Evolutionary conservation across 2,329 filamentous ascomycete species (phyloP).

Genomic region (Fusarium sp.): DNA sequence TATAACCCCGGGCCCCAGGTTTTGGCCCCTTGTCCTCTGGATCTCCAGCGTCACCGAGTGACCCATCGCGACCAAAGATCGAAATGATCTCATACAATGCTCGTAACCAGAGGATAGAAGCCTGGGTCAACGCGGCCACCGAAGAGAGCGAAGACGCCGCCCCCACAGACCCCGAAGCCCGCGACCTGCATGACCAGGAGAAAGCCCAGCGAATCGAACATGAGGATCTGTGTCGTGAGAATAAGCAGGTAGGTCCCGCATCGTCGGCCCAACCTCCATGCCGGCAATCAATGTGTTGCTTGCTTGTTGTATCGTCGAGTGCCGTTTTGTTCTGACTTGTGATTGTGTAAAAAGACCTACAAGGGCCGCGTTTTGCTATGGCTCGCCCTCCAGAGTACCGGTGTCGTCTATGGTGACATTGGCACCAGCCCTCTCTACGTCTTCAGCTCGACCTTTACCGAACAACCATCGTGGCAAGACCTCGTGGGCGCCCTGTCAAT

Average conservation of each 20-base stretch:
- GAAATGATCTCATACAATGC: slow-evolving; percentile 43
- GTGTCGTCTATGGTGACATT: slow-evolving; percentile 78
- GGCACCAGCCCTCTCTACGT: slow-evolving; percentile 77
- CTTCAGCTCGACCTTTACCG: slow-evolving; percentile 74
- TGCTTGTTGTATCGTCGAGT: not conserved
- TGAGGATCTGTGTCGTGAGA: slow-evolving; percentile 43
- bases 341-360: slow-evolving; percentile 38
- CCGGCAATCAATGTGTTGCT: slow-evolving; percentile 1
- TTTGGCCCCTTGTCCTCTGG: slow-evolving; percentile 20
- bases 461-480: slow-evolving; percentile 66
- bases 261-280: not conserved
- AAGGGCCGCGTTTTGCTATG: slow-evolving; percentile 48
- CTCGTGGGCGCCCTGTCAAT: slow-evolving; percentile 75
- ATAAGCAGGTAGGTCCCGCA: slow-evolving; percentile 42
- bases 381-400: slow-evolving; percentile 73
- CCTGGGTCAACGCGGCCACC: slow-evolving; percentile 33
- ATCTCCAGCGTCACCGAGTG: slow-evolving; percentile 39
- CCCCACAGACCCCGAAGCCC: slow-evolving; percentile 42
- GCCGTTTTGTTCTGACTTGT: slow-evolving; percentile 14
- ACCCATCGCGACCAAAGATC: slow-evolving; percentile 31
- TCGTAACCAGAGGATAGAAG: slow-evolving; percentile 44
- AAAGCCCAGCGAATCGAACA: slow-evolving; percentile 46
- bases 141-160: slow-evolving; percentile 40
- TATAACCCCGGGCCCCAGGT: slow-evolving; percentile 39
- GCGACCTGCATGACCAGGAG: slow-evolving; percentile 45